A percentile compares a stretch with the other conserved stretches of the same genome.
Evolutionary conservation across 2,329 filamentous ascomycete genomes (phyloP).

Genomic region (Leptographium lundbergii): DNA sequence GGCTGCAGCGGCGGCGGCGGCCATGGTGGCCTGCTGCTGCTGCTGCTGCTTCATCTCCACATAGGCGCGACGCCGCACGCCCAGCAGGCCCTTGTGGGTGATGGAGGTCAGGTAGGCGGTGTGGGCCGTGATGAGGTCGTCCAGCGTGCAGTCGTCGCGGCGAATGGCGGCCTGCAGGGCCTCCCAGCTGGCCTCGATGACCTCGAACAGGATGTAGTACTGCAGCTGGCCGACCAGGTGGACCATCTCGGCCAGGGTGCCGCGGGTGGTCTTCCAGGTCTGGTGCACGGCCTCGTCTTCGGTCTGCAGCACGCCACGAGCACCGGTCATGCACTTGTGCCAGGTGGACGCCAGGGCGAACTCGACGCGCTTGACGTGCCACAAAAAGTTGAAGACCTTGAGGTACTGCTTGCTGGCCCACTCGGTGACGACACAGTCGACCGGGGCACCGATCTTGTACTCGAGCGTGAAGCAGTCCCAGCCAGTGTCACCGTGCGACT

Average conservation of each 20-base stretch:
- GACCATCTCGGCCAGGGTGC: slow-evolving; percentile 91
- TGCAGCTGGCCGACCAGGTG: slow-evolving; percentile 96
- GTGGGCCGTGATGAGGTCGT: slow-evolving; percentile 89
- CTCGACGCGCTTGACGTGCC: slow-evolving; percentile 95
- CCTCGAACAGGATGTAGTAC: slow-evolving; percentile 97
- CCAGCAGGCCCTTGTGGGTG: slow-evolving; percentile 88
- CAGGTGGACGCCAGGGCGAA: slow-evolving; percentile 85
- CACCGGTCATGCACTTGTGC: slow-evolving; percentile 91
- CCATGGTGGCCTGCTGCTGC: slow-evolving; percentile 15
- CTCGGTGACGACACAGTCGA: slow-evolving; percentile 93
- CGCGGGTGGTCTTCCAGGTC: slow-evolving; percentile 84
- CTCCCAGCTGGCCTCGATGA: slow-evolving; percentile 93
- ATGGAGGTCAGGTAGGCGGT: slow-evolving; percentile 84
- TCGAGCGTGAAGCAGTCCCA: slow-evolving; percentile 99
- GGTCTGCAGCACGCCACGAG: slow-evolving; percentile 75
- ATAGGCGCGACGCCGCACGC: slow-evolving; percentile 44
- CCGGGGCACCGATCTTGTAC: slow-evolving; percentile 93
- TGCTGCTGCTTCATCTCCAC: slow-evolving; percentile 21
- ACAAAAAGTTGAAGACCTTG: slow-evolving; percentile 98
- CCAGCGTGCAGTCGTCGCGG: slow-evolving; percentile 74
- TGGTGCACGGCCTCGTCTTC: slow-evolving; percentile 54
- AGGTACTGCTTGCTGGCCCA: slow-evolving; percentile 94
- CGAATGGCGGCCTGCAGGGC: slow-evolving; percentile 72
- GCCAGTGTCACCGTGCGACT: slow-evolving; percentile 91
- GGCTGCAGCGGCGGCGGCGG: slow-evolving; percentile 34